Percentiles rank a stretch among this genome's conserved stretches.
Conservation (phyloP, 805 yeast genomes). For the Sugiyamaella floridensis region DNA sequence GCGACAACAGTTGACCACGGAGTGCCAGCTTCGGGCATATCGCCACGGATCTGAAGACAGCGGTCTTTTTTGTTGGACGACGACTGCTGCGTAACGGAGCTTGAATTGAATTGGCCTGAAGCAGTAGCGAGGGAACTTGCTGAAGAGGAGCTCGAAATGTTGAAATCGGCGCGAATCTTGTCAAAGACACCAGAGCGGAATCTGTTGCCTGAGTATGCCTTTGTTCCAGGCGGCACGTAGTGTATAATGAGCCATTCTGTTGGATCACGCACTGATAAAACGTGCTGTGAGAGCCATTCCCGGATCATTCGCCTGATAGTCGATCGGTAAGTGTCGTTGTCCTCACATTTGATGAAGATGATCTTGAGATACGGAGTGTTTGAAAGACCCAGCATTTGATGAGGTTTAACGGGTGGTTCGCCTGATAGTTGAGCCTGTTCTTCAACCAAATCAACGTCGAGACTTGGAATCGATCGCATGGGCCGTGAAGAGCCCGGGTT, state of each 20-base stretch:
- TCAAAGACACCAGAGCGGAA: slow-evolving; percentile 46
- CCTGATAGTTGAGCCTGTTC: slow-evolving; percentile 32
- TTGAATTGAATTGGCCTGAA: not conserved
- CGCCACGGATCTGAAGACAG: slow-evolving; percentile 27
- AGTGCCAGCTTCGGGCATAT: slow-evolving; percentile 37
- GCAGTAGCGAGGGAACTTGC: not conserved
- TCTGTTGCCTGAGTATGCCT: slow-evolving; percentile 27
- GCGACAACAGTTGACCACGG: slow-evolving; percentile 43
- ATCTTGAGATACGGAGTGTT: slow-evolving; percentile 53
- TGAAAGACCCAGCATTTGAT: slow-evolving; percentile 35
- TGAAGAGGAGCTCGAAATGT: slow-evolving; percentile 6
- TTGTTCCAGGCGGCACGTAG: slow-evolving; percentile 38
- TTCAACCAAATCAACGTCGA: slow-evolving; percentile 49
- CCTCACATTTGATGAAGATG: slow-evolving; percentile 60
- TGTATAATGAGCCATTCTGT: slow-evolving; percentile 60
- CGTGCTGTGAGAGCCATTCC: slow-evolving; percentile 62
- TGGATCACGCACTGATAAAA: slow-evolving; percentile 35
- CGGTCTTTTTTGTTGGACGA: slow-evolving; percentile 31
- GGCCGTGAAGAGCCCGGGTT: slow-evolving; percentile 42
- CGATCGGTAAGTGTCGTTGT: slow-evolving; percentile 66
- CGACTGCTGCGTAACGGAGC: not conserved
- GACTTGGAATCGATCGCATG: slow-evolving; percentile 53
- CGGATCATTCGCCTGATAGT: slow-evolving; percentile 74
- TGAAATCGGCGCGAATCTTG: slow-evolving; percentile 49
- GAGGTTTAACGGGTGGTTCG: slow-evolving; percentile 24